These are phyloP conservation scores for Populus euphratica DNA, from an alignment of 345 rosid genomes.

Conservation along the genomic window DNA sequence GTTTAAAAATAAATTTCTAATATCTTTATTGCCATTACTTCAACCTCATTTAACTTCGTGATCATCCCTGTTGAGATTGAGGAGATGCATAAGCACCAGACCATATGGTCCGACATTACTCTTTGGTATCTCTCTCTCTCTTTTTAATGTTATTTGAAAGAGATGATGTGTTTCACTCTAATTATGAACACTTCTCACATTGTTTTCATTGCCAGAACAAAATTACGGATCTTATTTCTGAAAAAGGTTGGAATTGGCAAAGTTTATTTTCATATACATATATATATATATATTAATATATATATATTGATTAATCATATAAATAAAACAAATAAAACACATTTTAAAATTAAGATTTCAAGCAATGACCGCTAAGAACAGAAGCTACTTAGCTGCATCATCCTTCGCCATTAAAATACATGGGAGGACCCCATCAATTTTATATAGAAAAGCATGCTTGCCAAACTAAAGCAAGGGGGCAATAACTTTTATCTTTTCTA, in stretches of 20 bases:
- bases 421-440: background rate
- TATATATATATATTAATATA: too few relatives aligned
- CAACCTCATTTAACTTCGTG: too few relatives aligned
- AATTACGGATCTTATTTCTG: background rate
- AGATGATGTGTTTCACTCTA: too few relatives aligned
- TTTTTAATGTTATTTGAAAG: background rate
- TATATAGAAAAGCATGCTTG: background rate
- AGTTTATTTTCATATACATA: background rate
- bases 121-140: too few relatives aligned
- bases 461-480: background rate
- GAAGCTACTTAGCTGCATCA: background rate
- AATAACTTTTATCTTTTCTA: constrained; percentile 9
- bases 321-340: too few relatives aligned
- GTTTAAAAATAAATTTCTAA: too few relatives aligned
- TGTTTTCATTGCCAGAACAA: background rate
- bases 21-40: too few relatives aligned
- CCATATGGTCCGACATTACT: too few relatives aligned
- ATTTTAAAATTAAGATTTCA: background rate
- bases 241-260: background rate
- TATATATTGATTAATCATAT: background rate
- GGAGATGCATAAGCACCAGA: too few relatives aligned
- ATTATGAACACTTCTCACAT: too few relatives aligned
- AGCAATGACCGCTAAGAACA: background rate
- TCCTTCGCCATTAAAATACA: background rate
- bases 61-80: too few relatives aligned